These are phyloP conservation scores for Macrocybe sp. DNA, from an alignment of 1,284 basidiomycete genomes.

Conservation along the genomic window DNA sequence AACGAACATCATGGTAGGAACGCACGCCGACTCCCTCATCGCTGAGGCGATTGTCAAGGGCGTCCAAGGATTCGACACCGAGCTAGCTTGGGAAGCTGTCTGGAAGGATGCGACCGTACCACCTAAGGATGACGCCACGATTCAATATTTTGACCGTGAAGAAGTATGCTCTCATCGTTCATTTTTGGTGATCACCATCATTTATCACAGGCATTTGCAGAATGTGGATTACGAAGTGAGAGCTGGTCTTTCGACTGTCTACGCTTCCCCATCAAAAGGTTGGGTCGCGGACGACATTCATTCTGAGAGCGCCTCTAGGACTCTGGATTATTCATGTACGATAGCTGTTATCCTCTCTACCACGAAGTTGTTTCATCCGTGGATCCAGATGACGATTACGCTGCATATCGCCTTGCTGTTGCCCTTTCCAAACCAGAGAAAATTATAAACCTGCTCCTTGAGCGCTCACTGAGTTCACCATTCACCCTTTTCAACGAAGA, in stretches of 20 bases:
- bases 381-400: conserved; percentile 69
- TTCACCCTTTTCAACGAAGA: conserved; percentile 68
- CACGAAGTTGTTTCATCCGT: neutral
- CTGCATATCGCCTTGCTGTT: conserved; percentile 57
- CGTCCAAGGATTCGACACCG: conserved; percentile 56
- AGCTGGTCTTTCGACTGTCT: conserved; percentile 70
- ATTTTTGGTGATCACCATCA: neutral
- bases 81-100: conserved; percentile 71
- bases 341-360: conserved; percentile 6
- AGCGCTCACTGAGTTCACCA: conserved; percentile 50
- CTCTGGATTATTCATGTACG: conserved; percentile 75
- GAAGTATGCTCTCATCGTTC: conserved; percentile 38
- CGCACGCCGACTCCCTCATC: conserved; percentile 76
- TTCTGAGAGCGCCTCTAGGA: conserved; percentile 73
- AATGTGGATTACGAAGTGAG: conserved; percentile 78
- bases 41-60: conserved; percentile 74
- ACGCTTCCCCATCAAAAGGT: conserved; percentile 47
- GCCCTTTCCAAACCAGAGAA: conserved; percentile 46
- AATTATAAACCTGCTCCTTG: conserved; percentile 42
- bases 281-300: conserved; percentile 81
- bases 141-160: conserved; percentile 68
- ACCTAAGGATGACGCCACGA: conserved; percentile 56
- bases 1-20: conserved; percentile 73
- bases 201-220: conserved; percentile 23
- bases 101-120: conserved; percentile 71